These are phyloP conservation scores for Apiospora saccharicola DNA, from an alignment of 2,329 filamentous ascomycete genomes.

Conservation along the genomic window DNA sequence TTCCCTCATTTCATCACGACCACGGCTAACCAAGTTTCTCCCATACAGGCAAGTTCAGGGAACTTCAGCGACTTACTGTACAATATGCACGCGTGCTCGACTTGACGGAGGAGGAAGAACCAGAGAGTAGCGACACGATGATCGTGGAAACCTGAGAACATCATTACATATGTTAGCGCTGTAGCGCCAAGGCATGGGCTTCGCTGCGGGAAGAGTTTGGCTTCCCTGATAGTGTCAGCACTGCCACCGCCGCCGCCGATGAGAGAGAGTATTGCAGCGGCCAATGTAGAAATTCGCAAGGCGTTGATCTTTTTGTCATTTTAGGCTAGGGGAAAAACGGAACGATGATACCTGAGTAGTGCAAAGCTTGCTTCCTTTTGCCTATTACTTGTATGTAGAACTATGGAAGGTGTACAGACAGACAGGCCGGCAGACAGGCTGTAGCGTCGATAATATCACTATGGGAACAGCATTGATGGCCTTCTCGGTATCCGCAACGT, in stretches of 20 bases:
- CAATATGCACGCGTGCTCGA: slow-evolving; percentile 89
- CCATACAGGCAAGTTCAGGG: slow-evolving; percentile 84
- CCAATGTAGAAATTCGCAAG: neutral
- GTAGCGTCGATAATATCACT: slow-evolving; percentile 2
- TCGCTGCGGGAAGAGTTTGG: no score
- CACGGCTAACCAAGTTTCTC: slow-evolving; percentile 19
- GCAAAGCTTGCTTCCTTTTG: slow-evolving; percentile 4
- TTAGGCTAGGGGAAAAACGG: neutral
- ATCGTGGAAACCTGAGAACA: slow-evolving; percentile 36
- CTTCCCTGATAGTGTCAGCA: no score
- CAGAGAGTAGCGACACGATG: slow-evolving; percentile 50
- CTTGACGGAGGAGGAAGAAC: slow-evolving; percentile 58
- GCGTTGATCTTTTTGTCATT: neutral
- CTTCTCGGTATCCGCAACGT: neutral
- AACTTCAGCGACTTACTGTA: slow-evolving; percentile 92
- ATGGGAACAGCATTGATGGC: neutral
- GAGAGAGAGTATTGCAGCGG: neutral
- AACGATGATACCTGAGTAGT: slow-evolving; percentile 16
- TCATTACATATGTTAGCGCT: neutral
- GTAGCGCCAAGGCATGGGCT: no score
- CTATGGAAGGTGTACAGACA: neutral
- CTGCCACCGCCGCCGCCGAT: neutral
- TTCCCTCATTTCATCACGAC: slow-evolving; percentile 41
- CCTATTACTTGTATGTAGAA: slow-evolving; percentile 12
- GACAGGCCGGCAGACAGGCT: neutral